Evolutionary conservation across 108 stramenopile genomes (phyloP).

Genomic region (Parmales sp.): DNA sequence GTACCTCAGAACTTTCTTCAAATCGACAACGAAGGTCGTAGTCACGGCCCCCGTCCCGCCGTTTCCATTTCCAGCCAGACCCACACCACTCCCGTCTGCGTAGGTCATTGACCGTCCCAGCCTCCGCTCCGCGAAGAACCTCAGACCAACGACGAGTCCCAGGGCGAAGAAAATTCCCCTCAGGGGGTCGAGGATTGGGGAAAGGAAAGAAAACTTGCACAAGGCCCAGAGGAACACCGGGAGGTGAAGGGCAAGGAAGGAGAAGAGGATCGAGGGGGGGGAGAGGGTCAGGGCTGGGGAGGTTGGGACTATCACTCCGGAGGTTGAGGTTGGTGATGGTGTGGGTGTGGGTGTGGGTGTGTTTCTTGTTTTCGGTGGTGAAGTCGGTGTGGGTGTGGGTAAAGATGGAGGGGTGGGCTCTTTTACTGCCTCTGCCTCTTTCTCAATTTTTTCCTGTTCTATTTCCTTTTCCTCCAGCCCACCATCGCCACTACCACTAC

Average conservation of each 20-base stretch:
- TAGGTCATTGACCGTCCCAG: neutral
- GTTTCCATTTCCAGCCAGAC: neutral
- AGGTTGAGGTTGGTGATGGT: neutral
- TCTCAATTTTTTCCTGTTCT: too few species aligned
- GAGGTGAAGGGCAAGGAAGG: neutral
- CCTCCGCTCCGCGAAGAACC: neutral
- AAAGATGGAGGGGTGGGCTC: neutral
- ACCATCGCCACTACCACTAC: too few species aligned
- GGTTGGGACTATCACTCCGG: neutral
- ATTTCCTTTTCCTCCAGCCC: too few species aligned
- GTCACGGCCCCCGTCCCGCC: conserved; percentile 11
- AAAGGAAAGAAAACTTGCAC: neutral
- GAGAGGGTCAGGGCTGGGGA: neutral
- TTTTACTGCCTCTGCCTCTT: neutral
- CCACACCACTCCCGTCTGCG: neutral
- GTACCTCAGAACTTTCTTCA: conserved; percentile 26
- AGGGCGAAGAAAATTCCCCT: neutral
- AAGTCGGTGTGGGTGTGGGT: neutral
- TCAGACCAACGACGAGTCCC: neutral
- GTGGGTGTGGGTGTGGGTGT: neutral
- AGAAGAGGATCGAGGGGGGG: neutral
- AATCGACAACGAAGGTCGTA: conserved; percentile 28
- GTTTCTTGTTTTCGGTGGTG: neutral
- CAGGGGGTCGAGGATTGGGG: neutral
- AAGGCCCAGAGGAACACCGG: neutral